Base-by-base conservation (phyloP, 2,329 filamentous ascomycete species). In the Beauveria rudraprayagi region DNA sequence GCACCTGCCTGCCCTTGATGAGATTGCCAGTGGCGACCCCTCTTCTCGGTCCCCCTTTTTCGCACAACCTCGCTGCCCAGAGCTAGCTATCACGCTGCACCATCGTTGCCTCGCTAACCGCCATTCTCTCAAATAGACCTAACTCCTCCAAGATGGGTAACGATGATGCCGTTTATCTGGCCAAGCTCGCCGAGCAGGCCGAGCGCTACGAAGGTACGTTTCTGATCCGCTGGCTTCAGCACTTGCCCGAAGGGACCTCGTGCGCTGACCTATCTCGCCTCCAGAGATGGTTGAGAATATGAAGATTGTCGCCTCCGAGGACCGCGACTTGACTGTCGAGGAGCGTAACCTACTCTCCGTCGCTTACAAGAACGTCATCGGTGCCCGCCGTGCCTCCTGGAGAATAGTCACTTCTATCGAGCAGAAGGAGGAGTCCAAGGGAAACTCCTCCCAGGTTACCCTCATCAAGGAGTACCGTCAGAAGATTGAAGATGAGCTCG, bases 221-320 rank as follows among this genome's bases (percentile, higher is more conserved):
- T 64, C 43, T 50, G 66, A 34, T 9, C 34, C 16, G 34, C 56
- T 50, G 44, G 28, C 30, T 17, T 19, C 60, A 44, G 24, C 41
- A 10, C 26, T 48, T 47, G 22, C 54, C 46, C 40, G 24, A 61
- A 40, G 34, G 37, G 53, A 41, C 28, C 59, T 44, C 50, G 63
- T 47, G 64, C 65, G 68, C 71, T 72, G 65, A 72, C 67, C 14
- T 51, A 52, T 34, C 41, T 53, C 22, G 52, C 47, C 53, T 67
- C 62, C 78, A 97, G 93, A 97, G 82, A 97, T 97, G 93, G 93
- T 97, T 70, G 92, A 96, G 84, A 96, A 97, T 87, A 97, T 97
- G 93, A 97, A 97, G 88, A 87, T 90, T 70, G 93, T 97, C 73
- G 93, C 93, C 72, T 92, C 90, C 69, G 91, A 93, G 76, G 86